Percentiles rank a stretch among this genome's conserved stretches.
phyloP scores from a whole-genome alignment of 768 basidiomycete species.

The Tricholoma saponaceum region DNA sequence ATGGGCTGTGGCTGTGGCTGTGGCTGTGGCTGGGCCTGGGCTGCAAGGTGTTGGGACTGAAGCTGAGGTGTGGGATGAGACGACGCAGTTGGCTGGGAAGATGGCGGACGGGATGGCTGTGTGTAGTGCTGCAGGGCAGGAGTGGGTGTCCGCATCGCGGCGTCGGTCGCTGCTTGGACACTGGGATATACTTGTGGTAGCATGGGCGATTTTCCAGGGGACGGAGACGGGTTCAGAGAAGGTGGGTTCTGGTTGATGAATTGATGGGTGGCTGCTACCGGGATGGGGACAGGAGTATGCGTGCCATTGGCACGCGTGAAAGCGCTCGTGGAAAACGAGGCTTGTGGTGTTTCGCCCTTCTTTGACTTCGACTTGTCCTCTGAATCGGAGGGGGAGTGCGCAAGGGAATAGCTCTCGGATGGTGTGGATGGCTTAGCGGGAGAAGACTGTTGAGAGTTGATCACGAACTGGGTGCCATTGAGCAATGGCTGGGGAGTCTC shows the following conservation, averaged over 20 bases:
- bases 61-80: neutral
- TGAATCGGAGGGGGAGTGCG: slow-evolving; percentile 28
- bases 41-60: neutral
- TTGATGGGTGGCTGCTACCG: slow-evolving; percentile 21
- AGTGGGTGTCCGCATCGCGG: slow-evolving; percentile 30
- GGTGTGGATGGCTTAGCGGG: slow-evolving; percentile 26
- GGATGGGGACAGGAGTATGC: slow-evolving; percentile 30
- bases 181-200: slow-evolving; percentile 36
- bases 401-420: slow-evolving; percentile 23
- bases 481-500: slow-evolving; percentile 16
- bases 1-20: slow-evolving; percentile 14
- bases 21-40: slow-evolving; percentile 12
- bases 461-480: slow-evolving; percentile 13
- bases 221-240: slow-evolving; percentile 17
- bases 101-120: slow-evolving; percentile 19
- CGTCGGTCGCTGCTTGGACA: slow-evolving; percentile 30
- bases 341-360: slow-evolving; percentile 22
- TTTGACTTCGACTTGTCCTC: slow-evolving; percentile 22
- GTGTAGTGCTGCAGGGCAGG: slow-evolving; percentile 26
- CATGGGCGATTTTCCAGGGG: slow-evolving; percentile 20
- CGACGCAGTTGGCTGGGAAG: slow-evolving; percentile 14
- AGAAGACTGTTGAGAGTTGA: slow-evolving; percentile 15
- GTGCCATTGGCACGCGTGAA: slow-evolving; percentile 26
- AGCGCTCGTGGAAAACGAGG: slow-evolving; percentile 21
- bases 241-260: slow-evolving; percentile 31